These are phyloP conservation scores for Blastosporella zonata DNA, from an alignment of 1,284 basidiomycete genomes.

Conservation along the genomic window DNA sequence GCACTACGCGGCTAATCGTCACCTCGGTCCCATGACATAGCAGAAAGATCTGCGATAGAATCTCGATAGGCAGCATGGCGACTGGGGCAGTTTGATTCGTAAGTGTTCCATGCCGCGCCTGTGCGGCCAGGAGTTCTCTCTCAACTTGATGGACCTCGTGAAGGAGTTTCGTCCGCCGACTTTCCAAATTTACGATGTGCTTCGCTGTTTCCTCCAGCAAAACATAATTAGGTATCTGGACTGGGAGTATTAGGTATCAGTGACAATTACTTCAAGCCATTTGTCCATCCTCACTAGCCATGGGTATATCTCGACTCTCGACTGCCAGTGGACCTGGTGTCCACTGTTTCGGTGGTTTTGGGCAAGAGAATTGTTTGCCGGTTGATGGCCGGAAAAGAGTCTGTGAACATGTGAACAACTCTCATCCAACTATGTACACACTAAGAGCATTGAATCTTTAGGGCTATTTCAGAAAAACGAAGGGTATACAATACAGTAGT, in stretches of 20 bases:
- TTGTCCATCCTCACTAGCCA: not conserved
- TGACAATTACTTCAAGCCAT: not conserved
- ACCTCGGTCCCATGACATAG: constrained; percentile 26
- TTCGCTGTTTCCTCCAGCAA: constrained; percentile 12
- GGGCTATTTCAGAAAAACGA: too few relatives aligned
- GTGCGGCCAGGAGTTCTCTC: constrained; percentile 26
- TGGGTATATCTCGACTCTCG: not conserved
- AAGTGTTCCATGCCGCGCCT: constrained; percentile 29
- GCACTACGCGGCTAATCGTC: constrained; percentile 13
- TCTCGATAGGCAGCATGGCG: constrained; percentile 35
- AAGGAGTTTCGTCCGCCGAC: constrained; percentile 24
- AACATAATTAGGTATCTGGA: constrained; percentile 1
- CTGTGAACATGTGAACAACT: too few relatives aligned
- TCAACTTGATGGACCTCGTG: constrained; percentile 30
- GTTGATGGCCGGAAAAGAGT: too few relatives aligned
- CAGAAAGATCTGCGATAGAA: constrained; percentile 37
- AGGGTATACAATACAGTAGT: too few relatives aligned
- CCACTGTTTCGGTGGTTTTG: too few relatives aligned
- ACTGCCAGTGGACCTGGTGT: not conserved
- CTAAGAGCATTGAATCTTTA: too few relatives aligned
- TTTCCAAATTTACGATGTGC: constrained; percentile 19
- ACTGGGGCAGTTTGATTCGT: constrained; percentile 32
- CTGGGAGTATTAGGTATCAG: not conserved
- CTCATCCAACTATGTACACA: too few relatives aligned
- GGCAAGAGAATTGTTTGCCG: too few relatives aligned